Percentiles rank a stretch among this genome's conserved stretches.
Conservation (phyloP, 495 filamentous ascomycete genomes). For the Parmelia sp. region DNA sequence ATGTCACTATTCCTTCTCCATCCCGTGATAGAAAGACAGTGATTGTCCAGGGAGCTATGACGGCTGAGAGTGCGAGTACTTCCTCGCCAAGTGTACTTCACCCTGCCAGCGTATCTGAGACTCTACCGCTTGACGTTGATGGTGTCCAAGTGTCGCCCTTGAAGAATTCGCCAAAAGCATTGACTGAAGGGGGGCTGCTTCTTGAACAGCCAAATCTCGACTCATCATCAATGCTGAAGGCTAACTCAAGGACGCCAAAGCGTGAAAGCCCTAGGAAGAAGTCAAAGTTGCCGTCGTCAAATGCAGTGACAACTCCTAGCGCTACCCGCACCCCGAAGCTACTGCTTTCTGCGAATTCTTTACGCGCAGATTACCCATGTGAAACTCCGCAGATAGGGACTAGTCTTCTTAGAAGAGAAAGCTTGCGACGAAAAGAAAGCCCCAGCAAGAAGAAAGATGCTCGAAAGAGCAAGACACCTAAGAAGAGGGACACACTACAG, state of each 20-base stretch:
- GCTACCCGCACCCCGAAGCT: neutral
- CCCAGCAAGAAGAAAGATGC: constrained; percentile 13
- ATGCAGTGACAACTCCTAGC: neutral
- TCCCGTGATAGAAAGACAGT: neutral
- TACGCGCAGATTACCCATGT: neutral
- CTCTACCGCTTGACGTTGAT: neutral
- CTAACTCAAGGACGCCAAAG: neutral
- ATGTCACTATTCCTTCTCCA: neutral
- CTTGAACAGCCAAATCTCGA: neutral
- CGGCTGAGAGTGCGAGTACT: neutral
- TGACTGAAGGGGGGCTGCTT: neutral
- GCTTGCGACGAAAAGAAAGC: constrained; percentile 19
- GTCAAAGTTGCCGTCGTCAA: neutral
- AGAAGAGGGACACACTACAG: constrained; percentile 21
- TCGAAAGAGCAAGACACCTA: constrained; percentile 16
- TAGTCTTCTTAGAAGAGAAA: constrained; percentile 23
- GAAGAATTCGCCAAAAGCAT: neutral
- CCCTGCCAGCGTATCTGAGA: neutral
- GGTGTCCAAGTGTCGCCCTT: neutral
- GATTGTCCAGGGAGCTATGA: neutral
- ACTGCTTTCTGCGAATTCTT: neutral
- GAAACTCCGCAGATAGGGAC: constrained; percentile 24
- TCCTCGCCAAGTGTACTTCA: neutral
- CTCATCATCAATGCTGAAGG: neutral
- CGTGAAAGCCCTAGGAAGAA: neutral